These are phyloP conservation scores for Polygonum aviculare DNA, from an alignment of 148 eudicot species.

Conservation along the genomic window DNA sequence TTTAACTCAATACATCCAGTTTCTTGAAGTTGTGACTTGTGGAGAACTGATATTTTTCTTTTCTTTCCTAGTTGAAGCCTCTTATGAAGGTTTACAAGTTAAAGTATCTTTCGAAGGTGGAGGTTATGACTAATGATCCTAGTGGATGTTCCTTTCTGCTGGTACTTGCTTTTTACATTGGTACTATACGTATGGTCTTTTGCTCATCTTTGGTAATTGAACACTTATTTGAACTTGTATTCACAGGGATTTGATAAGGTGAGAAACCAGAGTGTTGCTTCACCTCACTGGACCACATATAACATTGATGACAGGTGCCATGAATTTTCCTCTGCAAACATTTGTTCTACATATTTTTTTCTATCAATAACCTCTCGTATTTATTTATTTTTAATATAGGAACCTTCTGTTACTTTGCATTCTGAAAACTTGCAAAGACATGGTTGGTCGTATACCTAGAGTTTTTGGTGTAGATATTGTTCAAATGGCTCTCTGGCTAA, in stretches of 20 bases:
- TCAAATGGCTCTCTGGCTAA: constrained; percentile 99
- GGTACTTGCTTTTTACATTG: constrained; percentile 34
- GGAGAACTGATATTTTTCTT: not conserved
- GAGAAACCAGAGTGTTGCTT: constrained; percentile 73
- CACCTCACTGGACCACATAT: constrained; percentile 96
- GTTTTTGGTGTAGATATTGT: constrained; percentile 96
- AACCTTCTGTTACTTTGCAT: constrained; percentile 76
- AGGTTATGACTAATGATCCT: constrained; percentile 74
- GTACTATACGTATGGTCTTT: not conserved
- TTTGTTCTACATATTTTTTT: not conserved
- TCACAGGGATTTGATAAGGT: constrained; percentile 95
- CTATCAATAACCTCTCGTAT: not conserved
- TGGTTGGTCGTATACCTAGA: constrained; percentile 81
- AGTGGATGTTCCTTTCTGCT: constrained; percentile 79
- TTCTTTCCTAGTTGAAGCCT: constrained; percentile 37
- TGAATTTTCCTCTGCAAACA: not conserved
- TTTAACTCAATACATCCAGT: not conserved
- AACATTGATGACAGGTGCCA: constrained; percentile 85
- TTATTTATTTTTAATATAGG: constrained; percentile 33
- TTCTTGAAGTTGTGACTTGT: not conserved
- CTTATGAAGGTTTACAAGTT: constrained; percentile 86
- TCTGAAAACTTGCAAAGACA: constrained; percentile 75
- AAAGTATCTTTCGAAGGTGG: constrained; percentile 91
- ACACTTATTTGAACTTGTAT: not conserved
- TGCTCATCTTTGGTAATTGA: not conserved